Conservation (phyloP, 2,329 filamentous ascomycete genomes). For the Venturia oleaginea region DNA sequence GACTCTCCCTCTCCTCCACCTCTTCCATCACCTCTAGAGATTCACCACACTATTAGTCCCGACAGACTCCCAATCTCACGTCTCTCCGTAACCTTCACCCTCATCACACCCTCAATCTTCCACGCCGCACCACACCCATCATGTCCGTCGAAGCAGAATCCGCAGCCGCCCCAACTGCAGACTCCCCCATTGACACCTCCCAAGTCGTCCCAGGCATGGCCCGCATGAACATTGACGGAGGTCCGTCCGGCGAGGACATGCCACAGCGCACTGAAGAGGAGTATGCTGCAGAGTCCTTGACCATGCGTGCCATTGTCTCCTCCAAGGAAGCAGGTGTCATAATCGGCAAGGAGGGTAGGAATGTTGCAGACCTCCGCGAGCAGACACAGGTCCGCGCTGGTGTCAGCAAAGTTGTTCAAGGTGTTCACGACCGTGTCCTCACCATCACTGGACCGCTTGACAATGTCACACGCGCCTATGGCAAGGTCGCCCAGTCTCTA, state of each 20-base stretch:
- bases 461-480: conserved; percentile 83
- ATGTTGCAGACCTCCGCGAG: conserved; percentile 91
- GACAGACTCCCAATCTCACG: conserved; percentile 4
- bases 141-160: conserved; percentile 8
- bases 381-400: conserved; percentile 97
- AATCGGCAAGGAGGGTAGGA: conserved; percentile 97
- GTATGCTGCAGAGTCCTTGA: conserved; percentile 86
- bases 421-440: conserved; percentile 92
- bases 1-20: background rate
- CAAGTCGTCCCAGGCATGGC: background rate
- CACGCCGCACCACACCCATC: background rate
- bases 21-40: conserved; percentile 4
- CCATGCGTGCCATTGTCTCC: conserved; percentile 92
- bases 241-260: conserved; percentile 55
- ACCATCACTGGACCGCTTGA: conserved; percentile 89
- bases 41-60: conserved; percentile 4
- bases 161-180: conserved; percentile 6
- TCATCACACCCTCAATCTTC: background rate
- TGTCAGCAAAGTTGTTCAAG: conserved; percentile 96
- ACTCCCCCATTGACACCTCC: background rate
- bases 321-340: conserved; percentile 99
- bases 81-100: background rate
- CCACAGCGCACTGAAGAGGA: conserved; percentile 92
- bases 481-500: conserved; percentile 82
- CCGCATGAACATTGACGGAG: conserved; percentile 11